Conservation (phyloP, 495 filamentous ascomycete genomes). For the Bryoglossum gracile region DNA sequence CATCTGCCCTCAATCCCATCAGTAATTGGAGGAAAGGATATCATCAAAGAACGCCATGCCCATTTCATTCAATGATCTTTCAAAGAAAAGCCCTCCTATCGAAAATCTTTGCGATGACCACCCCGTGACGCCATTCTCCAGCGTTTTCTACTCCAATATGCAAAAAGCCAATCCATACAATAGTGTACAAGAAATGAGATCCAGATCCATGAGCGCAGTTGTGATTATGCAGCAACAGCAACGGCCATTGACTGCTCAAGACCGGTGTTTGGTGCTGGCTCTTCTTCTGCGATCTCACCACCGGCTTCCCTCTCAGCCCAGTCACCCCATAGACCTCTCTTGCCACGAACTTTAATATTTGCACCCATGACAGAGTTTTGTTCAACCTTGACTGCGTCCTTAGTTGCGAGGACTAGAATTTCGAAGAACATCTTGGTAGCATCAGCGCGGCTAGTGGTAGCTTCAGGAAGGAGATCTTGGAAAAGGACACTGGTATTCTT, state of each 20-base stretch:
- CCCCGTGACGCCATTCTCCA: background rate
- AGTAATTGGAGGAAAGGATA: background rate
- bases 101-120: too few relatives aligned
- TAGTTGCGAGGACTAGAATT: slow-evolving; percentile 87
- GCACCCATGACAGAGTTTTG: slow-evolving; percentile 72
- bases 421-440: slow-evolving; percentile 99
- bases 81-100: background rate
- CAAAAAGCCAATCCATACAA: slow-evolving; percentile 3
- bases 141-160: background rate
- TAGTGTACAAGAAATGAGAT: slow-evolving; percentile 17
- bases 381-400: slow-evolving; percentile 97
- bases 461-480: slow-evolving; percentile 83
- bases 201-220: too few relatives aligned
- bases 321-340: slow-evolving; percentile 86
- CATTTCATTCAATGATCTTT: background rate
- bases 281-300: slow-evolving; percentile 35
- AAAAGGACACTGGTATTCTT: slow-evolving; percentile 76
- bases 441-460: slow-evolving; percentile 68
- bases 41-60: background rate
- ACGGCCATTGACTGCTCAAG: slow-evolving; percentile 13
- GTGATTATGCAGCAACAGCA: slow-evolving; percentile 15
- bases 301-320: slow-evolving; percentile 87
- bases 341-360: slow-evolving; percentile 71
- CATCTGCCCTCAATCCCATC: background rate
- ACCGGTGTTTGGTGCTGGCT: slow-evolving; percentile 10